Conservation (phyloP, 768 basidiomycete species). For the Suillus plorans region DNA sequence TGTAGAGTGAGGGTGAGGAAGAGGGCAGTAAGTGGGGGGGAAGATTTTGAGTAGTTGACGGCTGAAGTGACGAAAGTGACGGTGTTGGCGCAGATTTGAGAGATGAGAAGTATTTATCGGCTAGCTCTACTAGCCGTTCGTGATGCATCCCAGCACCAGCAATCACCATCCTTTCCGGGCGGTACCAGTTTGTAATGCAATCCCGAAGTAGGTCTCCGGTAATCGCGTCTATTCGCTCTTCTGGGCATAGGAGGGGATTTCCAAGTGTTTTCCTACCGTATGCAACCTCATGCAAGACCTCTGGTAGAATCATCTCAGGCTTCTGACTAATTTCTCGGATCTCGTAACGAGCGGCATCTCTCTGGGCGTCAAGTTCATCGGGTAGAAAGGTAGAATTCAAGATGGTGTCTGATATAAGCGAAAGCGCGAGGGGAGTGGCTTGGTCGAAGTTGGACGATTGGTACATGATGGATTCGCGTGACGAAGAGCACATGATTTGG, state of each 20-base stretch:
- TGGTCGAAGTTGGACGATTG: conserved; percentile 93
- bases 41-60: conserved; percentile 33
- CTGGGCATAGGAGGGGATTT: conserved; percentile 88
- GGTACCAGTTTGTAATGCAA: conserved; percentile 80
- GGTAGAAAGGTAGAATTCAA: conserved; percentile 70
- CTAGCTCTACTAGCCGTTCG: conserved; percentile 82
- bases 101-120: conserved; percentile 80
- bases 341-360: conserved; percentile 89
- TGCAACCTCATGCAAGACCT: conserved; percentile 84
- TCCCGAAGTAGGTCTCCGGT: conserved; percentile 58
- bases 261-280: conserved; percentile 78
- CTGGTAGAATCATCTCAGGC: conserved; percentile 92
- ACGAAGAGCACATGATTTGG: conserved; percentile 88
- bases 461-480: conserved; percentile 95
- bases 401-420: conserved; percentile 90
- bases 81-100: conserved; percentile 41
- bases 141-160: conserved; percentile 94
- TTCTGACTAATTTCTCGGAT: conserved; percentile 83
- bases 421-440: conserved; percentile 77
- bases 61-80: conserved; percentile 23
- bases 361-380: conserved; percentile 81
- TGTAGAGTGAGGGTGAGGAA: conserved; percentile 53
- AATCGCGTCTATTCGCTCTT: conserved; percentile 73
- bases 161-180: conserved; percentile 92
- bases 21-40: conserved; percentile 61